Evolutionary conservation across 2,329 filamentous ascomycete genomes (phyloP).

Genomic region (Penicillium sp.): DNA sequence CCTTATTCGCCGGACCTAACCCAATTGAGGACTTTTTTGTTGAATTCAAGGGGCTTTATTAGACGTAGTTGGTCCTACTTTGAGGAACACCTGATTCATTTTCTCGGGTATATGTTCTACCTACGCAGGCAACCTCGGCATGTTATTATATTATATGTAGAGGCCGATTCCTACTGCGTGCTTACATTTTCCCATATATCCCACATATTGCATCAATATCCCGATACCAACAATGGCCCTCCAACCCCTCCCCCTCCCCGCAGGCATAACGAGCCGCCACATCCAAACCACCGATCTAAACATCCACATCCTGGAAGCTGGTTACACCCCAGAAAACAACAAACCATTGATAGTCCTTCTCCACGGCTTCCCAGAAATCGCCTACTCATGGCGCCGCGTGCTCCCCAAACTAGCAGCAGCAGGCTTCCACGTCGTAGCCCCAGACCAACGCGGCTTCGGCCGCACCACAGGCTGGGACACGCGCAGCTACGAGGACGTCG

Average conservation of each 20-base stretch:
- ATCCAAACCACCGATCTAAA: constrained; percentile 59
- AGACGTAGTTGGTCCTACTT: no score
- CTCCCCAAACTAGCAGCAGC: constrained; percentile 57
- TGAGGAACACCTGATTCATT: no score
- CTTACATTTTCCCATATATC: background rate
- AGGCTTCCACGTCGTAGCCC: constrained; percentile 65
- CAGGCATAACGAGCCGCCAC: constrained; percentile 55
- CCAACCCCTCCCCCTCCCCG: constrained; percentile 53
- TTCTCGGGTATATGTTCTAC: no score
- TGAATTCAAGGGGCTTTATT: no score
- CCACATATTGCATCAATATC: background rate
- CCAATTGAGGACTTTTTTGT: no score
- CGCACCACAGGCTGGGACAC: constrained; percentile 62
- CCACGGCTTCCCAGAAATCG: constrained; percentile 67
- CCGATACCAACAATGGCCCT: constrained; percentile 8
- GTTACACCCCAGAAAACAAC: constrained; percentile 38
- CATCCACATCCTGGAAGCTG: constrained; percentile 61
- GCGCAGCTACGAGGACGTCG: constrained; percentile 50
- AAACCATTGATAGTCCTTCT: constrained; percentile 60
- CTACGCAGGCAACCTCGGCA: background rate
- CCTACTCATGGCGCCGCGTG: constrained; percentile 67
- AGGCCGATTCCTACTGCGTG: no score
- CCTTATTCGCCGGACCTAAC: no score
- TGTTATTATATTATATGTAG: background rate
- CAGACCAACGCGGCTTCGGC: constrained; percentile 67